These are phyloP conservation scores for Trichoderma parareesei DNA, from an alignment of 495 filamentous ascomycete species.

Conservation along the genomic window DNA sequence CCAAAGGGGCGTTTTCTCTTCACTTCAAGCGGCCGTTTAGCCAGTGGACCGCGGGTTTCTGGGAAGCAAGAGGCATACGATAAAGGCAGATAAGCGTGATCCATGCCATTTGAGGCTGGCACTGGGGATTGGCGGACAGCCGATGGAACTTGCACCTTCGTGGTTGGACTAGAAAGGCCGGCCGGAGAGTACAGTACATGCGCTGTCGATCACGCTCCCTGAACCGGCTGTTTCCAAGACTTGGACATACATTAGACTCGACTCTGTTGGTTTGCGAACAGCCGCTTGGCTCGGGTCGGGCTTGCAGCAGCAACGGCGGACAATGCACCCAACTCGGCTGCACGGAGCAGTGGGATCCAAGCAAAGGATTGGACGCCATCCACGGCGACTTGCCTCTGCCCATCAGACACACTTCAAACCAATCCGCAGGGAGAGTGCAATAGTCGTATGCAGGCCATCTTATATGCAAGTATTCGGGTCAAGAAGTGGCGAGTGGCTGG, in stretches of 20 bases:
- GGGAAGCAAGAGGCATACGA: neutral
- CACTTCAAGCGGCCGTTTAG: neutral
- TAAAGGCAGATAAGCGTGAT: neutral
- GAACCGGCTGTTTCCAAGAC: neutral
- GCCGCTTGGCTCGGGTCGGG: neutral
- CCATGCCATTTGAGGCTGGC: neutral
- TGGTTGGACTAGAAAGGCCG: neutral
- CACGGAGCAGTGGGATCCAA: neutral
- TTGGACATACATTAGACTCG: neutral
- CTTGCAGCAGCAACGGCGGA: neutral
- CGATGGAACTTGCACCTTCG: neutral
- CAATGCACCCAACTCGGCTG: neutral
- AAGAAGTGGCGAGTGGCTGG: neutral
- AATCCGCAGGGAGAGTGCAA: neutral
- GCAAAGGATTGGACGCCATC: neutral
- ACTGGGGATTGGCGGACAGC: neutral
- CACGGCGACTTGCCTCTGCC: neutral
- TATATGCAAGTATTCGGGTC: constrained; percentile 6
- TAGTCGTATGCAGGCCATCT: neutral
- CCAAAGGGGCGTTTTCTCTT: neutral
- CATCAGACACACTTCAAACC: neutral
- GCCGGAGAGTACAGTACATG: neutral
- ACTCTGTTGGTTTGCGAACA: neutral
- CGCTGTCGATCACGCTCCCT: neutral
- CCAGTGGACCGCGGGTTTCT: neutral